Evolutionary conservation across 129 eudicot genomes (phyloP).

Genomic region (Heracleum sosnowskyi): DNA sequence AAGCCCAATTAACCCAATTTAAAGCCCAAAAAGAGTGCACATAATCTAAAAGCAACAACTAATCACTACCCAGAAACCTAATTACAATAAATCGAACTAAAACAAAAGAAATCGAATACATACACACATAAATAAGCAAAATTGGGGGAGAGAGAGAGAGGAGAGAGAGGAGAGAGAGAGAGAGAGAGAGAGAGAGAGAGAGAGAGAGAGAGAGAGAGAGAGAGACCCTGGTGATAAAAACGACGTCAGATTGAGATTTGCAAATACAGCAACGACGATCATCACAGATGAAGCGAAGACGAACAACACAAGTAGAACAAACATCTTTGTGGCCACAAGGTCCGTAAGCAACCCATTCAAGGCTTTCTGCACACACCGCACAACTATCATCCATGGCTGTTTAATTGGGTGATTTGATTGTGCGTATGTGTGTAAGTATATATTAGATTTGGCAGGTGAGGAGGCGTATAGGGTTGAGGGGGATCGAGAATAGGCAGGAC

Average conservation of each 20-base stretch:
- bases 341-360: constrained; percentile 97
- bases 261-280: constrained; percentile 96
- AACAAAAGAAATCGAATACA: too few species aligned
- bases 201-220: too few species aligned
- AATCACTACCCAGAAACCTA: not conserved
- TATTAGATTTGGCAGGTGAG: not conserved
- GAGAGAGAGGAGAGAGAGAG: too few species aligned
- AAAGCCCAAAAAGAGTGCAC: too few species aligned
- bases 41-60: not conserved
- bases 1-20: not conserved
- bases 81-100: not conserved
- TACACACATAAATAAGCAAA: too few species aligned
- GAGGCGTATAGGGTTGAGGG: not conserved
- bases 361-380: constrained; percentile 92
- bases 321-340: constrained; percentile 93
- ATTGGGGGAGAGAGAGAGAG: not conserved
- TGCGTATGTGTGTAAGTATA: too few species aligned
- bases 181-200: too few species aligned
- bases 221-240: constrained; percentile 88
- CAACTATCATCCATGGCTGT: constrained; percentile 80
- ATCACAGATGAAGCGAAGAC: constrained; percentile 84
- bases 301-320: constrained; percentile 92
- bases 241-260: constrained; percentile 58
- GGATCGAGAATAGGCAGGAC: not conserved
- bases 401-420: not conserved